phyloP scores from a whole-genome alignment of 2,329 filamentous ascomycete species.

The Cercospora berteroae region DNA sequence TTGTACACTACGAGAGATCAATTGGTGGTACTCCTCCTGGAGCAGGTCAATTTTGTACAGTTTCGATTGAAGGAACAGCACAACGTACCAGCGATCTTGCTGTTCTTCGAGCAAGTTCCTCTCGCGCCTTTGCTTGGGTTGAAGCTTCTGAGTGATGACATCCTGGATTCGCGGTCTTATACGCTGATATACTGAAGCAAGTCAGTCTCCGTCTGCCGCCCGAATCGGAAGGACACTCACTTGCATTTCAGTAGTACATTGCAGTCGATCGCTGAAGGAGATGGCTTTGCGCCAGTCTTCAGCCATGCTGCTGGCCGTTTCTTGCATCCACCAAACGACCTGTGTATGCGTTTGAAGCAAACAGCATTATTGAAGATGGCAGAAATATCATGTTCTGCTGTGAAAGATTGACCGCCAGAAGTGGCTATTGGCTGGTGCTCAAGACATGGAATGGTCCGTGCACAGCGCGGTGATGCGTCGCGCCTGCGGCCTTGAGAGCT shows the following conservation, averaged over 20 bases:
- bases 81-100: constrained; percentile 56
- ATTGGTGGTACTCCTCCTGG: constrained; percentile 57
- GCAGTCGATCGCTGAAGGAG: constrained; percentile 48
- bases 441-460: constrained; percentile 6
- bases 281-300: constrained; percentile 44
- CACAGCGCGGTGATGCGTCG: constrained; percentile 17
- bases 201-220: constrained; percentile 12
- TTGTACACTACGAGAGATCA: constrained; percentile 38
- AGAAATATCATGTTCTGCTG: not conserved
- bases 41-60: constrained; percentile 25
- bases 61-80: not conserved
- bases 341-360: not conserved
- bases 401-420: not conserved
- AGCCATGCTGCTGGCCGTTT: constrained; percentile 23
- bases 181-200: constrained; percentile 48
- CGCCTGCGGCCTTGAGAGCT: constrained; percentile 11
- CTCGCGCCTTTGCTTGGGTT: constrained; percentile 62
- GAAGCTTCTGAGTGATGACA: constrained; percentile 51
- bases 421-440: not conserved
- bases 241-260: constrained; percentile 50
- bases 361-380: not conserved
- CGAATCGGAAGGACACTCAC: constrained; percentile 30
- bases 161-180: constrained; percentile 46
- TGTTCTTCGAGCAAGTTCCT: constrained; percentile 62
- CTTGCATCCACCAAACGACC: not conserved